phyloP scores from a whole-genome alignment of 2,329 filamentous ascomycete species.

The Pseudogymnoascus sp. region DNA sequence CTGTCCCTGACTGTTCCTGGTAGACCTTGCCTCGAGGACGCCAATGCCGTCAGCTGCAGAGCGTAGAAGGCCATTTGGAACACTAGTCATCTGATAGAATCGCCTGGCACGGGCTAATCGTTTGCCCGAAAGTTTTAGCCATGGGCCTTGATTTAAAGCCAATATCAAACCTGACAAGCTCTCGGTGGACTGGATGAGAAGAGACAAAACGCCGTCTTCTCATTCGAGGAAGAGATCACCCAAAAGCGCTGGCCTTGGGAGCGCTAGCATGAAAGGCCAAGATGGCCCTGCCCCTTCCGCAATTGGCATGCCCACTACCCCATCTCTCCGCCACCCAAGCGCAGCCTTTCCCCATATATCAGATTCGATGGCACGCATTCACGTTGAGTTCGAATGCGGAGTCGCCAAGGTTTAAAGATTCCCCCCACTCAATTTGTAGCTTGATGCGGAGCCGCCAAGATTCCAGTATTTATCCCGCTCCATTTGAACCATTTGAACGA shows the following conservation, averaged over 20 bases:
- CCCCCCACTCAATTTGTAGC: neutral
- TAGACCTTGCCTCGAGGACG: neutral
- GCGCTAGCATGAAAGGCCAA: neutral
- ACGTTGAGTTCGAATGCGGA: neutral
- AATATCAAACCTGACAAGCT: conserved; percentile 6
- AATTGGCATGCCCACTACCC: neutral
- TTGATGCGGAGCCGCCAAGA: conserved; percentile 2
- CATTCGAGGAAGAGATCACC: neutral
- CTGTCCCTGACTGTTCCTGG: neutral
- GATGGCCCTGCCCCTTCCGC: neutral
- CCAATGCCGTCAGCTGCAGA: neutral
- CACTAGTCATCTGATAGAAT: neutral
- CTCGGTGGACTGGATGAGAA: neutral
- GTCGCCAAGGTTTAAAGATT: neutral
- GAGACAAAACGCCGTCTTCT: neutral
- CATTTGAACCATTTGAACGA: conserved; percentile 6
- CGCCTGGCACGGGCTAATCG: neutral
- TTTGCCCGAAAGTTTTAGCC: conserved; percentile 5
- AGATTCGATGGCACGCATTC: neutral
- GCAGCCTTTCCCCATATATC: neutral
- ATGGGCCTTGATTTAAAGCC: neutral
- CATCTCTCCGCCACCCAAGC: neutral
- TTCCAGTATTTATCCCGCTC: neutral
- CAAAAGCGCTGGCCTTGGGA: neutral
- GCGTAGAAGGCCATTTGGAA: conserved; percentile 1